Evolutionary conservation across 192 early-diverging fungal species (phyloP), one percentile per base, ranked within the genome.

Genomic region (Thamnidium elegans): DNA sequence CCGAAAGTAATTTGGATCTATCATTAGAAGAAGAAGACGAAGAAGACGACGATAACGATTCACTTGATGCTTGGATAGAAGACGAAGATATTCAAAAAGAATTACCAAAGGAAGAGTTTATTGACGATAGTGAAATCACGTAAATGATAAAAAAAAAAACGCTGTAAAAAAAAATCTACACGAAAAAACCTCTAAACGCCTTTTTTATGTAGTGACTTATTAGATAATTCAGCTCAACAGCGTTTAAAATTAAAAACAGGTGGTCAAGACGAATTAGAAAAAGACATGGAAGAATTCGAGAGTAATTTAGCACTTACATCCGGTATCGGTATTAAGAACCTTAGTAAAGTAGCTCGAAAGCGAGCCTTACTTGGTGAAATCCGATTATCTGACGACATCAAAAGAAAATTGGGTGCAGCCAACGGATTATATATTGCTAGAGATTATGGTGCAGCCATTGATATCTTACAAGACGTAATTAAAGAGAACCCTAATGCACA

Each of bases 391-490:
- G 67, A 66, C 11, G 85, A 87, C 19, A 75, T 90, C 31, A 82
- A 86, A 23, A 47, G 68, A 0, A 62, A 86, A 21, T 72, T 96
- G 31, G 94, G 94, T n/a, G 52, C 81, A 26, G 95, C 91, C 21
- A 95, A 96, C 70, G 45, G 73, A 23, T 76, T 82, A 11, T 97
- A 96, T 65, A 82, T 89, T 3, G 68, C 77, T 10, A 79, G 78
- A 51, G 80, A 96, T 3, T 87, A 91, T 69, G 74, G 70, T 15
- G 63, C 78, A 31, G 94, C 95, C 2, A 86, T 94, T 32, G 72
- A 86, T n/a, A 50, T 86, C 8, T 83, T 93, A 30, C 89, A 93
- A 66, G 86, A 90, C 55, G 78, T 93, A 14, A 91, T 99, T 58
- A 84, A 85, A 20, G 65, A 79, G 3, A 81, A 89, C 31, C 86